A percentile compares a stretch with the other conserved stretches of the same genome.
phyloP scores from a whole-genome alignment of 2,329 filamentous ascomycete genomes.

The Lachnellula hyalina region DNA sequence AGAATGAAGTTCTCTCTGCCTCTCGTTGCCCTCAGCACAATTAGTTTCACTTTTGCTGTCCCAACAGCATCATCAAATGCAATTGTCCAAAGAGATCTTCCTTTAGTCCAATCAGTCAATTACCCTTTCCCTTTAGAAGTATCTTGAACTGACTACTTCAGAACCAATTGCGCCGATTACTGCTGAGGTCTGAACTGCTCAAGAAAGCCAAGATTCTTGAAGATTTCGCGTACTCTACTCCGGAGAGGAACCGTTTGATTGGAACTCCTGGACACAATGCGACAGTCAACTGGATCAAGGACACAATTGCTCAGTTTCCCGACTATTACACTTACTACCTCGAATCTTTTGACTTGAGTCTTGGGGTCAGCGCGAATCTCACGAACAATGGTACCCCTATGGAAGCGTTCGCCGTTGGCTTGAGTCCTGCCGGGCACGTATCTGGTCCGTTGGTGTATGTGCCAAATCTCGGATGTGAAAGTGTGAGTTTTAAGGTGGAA shows the following conservation, averaged over 20 bases:
- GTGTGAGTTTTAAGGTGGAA: slow-evolving; percentile 1
- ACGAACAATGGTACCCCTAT: slow-evolving; percentile 5
- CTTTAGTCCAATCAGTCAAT: slow-evolving; percentile 18
- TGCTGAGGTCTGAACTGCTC: slow-evolving; percentile 12
- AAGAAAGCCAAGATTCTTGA: slow-evolving; percentile 13
- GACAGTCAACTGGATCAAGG: slow-evolving; percentile 41
- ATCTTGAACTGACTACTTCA: slow-evolving; percentile 1
- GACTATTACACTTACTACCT: slow-evolving; percentile 37
- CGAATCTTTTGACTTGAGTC: slow-evolving; percentile 36
- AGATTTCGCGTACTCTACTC: slow-evolving; percentile 13
- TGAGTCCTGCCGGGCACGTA: slow-evolving; percentile 10
- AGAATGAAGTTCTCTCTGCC: slow-evolving; percentile 5
- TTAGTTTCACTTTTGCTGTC: not conserved
- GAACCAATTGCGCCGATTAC: slow-evolving; percentile 14
- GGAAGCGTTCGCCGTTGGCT: slow-evolving; percentile 9
- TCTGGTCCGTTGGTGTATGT: slow-evolving; percentile 12
- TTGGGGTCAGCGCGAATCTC: slow-evolving; percentile 7
- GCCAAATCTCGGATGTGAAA: slow-evolving; percentile 15
- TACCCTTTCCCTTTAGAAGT: not conserved
- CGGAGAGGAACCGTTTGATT: slow-evolving; percentile 15
- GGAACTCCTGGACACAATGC: slow-evolving; percentile 31
- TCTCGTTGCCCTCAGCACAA: not conserved
- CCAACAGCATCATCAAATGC: not conserved
- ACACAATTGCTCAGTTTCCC: slow-evolving; percentile 29
- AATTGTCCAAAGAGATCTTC: slow-evolving; percentile 8